A percentile compares a stretch with the other conserved stretches of the same genome.
These are phyloP conservation scores for Beta lomatogona DNA, from an alignment of 179 eudicot species.

Conservation along the genomic window DNA sequence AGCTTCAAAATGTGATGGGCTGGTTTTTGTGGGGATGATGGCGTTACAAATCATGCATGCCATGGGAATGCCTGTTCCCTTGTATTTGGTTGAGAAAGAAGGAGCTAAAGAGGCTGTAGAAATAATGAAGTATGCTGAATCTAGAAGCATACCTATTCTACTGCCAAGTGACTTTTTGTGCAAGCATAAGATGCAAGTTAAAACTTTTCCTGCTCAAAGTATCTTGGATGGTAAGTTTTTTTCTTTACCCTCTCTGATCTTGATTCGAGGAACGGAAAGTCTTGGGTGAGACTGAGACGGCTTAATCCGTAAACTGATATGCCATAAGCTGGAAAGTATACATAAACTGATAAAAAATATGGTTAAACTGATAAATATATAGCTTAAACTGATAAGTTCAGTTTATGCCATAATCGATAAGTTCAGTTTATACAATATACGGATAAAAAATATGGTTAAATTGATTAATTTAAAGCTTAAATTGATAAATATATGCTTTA, in stretches of 20 bases:
- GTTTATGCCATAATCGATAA: too few species aligned
- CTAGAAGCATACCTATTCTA: conserved; percentile 51
- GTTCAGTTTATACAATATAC: too few species aligned
- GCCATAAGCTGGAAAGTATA: too few species aligned
- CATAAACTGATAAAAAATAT: too few species aligned
- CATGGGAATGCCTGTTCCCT: conserved; percentile 62
- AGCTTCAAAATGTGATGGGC: conserved; percentile 67
- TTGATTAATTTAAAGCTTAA: too few species aligned
- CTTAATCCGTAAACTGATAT: too few species aligned
- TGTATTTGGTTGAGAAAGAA: conserved; percentile 48
- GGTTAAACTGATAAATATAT: too few species aligned
- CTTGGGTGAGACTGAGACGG: too few species aligned
- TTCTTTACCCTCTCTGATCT: neutral
- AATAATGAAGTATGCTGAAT: conserved; percentile 44
- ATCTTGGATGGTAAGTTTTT: conserved; percentile 55
- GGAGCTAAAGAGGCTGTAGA: conserved; percentile 52
- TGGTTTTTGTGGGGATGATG: conserved; percentile 80
- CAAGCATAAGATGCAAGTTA: conserved; percentile 33
- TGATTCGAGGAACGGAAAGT: neutral
- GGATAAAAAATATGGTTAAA: too few species aligned
- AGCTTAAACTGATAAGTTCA: too few species aligned
- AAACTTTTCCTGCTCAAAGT: conserved; percentile 46
- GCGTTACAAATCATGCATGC: conserved; percentile 88
- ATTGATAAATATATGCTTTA: too few species aligned
- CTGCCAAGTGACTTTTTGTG: conserved; percentile 79